These are phyloP conservation scores for Ophiorrhiza pumila DNA, from an alignment of 257 asterid species.

Conservation along the genomic window DNA sequence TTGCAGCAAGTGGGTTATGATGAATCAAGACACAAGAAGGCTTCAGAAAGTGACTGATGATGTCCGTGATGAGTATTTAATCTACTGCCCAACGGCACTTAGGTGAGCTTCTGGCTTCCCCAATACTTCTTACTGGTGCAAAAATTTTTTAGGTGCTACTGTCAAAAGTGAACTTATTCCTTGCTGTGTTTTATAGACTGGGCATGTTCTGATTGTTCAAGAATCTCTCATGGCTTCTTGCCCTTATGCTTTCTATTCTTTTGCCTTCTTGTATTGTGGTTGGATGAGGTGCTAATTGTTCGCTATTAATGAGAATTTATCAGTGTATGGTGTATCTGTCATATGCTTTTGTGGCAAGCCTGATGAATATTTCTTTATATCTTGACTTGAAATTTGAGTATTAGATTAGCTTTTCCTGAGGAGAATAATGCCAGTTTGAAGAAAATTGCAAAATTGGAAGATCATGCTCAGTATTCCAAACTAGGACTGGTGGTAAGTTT, in stretches of 20 bases:
- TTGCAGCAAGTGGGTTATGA: conserved; percentile 99
- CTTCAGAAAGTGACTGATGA: conserved; percentile 94
- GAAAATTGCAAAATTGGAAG: conserved; percentile 69
- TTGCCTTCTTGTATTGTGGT: neutral
- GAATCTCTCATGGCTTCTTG: neutral
- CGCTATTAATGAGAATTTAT: neutral
- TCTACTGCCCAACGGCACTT: conserved; percentile 65
- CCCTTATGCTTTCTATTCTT: neutral
- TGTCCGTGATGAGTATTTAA: conserved; percentile 71
- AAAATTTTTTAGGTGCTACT: neutral
- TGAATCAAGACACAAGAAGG: conserved; percentile 88
- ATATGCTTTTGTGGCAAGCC: neutral
- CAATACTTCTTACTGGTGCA: neutral
- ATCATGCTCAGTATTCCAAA: conserved; percentile 45
- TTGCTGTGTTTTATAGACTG: neutral
- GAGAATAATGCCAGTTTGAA: conserved; percentile 75
- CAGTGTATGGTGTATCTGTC: neutral
- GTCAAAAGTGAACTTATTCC: neutral
- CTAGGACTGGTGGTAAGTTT: conserved; percentile 75
- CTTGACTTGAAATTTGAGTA: conserved; percentile 23
- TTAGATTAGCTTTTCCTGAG: conserved; percentile 86
- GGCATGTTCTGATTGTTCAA: neutral
- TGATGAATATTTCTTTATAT: conserved; percentile 2
- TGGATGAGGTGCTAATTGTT: neutral
- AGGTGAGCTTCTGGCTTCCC: conserved; percentile 43